Percentiles rank a stretch among this genome's conserved stretches.
Conservation (phyloP, 306 rosid genomes). For the Castanea sativa region DNA sequence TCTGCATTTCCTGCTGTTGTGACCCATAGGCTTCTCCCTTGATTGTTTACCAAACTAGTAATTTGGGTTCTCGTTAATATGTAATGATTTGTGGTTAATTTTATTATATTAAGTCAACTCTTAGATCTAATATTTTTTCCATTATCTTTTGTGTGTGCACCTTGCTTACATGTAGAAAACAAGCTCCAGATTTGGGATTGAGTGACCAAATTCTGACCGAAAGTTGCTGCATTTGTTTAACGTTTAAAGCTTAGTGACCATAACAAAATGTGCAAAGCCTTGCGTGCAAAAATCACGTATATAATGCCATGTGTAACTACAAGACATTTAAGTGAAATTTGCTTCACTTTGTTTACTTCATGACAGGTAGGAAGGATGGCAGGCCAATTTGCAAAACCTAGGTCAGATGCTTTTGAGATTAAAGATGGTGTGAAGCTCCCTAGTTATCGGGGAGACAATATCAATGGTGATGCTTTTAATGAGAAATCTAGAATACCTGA, state of each 20-base stretch:
- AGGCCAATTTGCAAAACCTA: constrained; percentile 46
- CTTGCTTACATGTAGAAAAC: background rate
- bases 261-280: background rate
- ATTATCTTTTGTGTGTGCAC: background rate
- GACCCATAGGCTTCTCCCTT: background rate
- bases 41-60: background rate
- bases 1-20: background rate
- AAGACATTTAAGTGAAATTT: background rate
- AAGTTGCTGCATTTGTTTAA: background rate
- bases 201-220: background rate
- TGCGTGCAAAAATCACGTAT: background rate
- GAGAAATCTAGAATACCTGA: constrained; percentile 41
- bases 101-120: background rate
- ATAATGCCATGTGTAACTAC: background rate
- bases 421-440: constrained; percentile 41
- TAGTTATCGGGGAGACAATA: constrained; percentile 40
- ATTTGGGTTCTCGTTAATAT: background rate
- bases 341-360: background rate
- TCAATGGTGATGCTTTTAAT: constrained; percentile 37
- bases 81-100: background rate
- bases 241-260: background rate
- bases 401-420: constrained; percentile 37
- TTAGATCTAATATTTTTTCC: background rate
- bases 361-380: constrained; percentile 47
- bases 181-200: background rate